phyloP scores from a whole-genome alignment of 768 basidiomycete species.

The Tricholomella constricta region DNA sequence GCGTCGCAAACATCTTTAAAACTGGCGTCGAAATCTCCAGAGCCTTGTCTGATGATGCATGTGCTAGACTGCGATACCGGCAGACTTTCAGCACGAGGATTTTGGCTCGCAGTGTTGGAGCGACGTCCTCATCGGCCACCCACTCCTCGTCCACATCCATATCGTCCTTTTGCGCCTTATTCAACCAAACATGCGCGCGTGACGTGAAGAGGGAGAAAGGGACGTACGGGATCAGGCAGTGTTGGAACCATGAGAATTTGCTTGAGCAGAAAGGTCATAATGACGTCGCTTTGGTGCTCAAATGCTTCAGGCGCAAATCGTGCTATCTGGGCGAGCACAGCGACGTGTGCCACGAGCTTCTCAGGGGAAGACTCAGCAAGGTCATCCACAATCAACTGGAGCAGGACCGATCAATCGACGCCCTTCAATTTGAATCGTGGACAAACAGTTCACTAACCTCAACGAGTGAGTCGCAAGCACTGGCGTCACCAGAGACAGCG shows the following conservation, averaged over 20 bases:
- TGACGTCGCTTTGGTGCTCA: conserved; percentile 73
- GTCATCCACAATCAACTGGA: conserved; percentile 58
- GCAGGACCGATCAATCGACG: not conserved
- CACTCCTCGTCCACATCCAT: conserved; percentile 74
- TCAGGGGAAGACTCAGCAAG: conserved; percentile 52
- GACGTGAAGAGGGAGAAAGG: not conserved
- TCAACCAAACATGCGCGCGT: conserved; percentile 1
- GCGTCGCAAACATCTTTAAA: conserved; percentile 68
- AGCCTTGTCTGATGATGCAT: conserved; percentile 58
- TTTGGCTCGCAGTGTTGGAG: conserved; percentile 64
- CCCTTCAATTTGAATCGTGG: not conserved
- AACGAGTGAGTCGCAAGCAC: conserved; percentile 55
- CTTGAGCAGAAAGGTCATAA: conserved; percentile 74
- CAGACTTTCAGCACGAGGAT: conserved; percentile 78
- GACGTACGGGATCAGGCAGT: conserved; percentile 46
- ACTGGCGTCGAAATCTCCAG: conserved; percentile 73
- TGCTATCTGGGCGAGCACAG: conserved; percentile 76
- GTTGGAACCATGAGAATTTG: conserved; percentile 64
- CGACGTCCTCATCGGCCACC: conserved; percentile 67
- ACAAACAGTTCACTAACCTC: conserved; percentile 48
- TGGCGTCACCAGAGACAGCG: conserved; percentile 55
- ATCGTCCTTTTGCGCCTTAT: conserved; percentile 44
- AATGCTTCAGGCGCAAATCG: conserved; percentile 70
- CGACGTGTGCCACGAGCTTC: conserved; percentile 62
- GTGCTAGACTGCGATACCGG: conserved; percentile 77